Evolutionary conservation across 1,139 yeast species (phyloP).

Genomic region (Hansenula anomala): DNA sequence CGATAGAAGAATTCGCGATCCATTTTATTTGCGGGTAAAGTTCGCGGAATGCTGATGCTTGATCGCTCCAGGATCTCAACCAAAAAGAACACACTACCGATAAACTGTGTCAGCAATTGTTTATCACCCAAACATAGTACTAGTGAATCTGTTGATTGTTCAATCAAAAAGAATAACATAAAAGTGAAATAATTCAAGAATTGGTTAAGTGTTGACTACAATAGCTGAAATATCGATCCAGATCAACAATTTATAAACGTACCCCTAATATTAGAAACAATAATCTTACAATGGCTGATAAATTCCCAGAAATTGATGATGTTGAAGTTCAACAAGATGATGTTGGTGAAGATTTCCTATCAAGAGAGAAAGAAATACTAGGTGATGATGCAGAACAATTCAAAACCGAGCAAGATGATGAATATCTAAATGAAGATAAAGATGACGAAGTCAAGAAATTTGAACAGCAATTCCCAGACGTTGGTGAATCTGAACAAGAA

Average conservation of each 20-base stretch:
- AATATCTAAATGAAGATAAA: conserved; percentile 43
- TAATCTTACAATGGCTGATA: conserved; percentile 59
- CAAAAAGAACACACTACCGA: conserved; percentile 16
- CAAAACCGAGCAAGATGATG: conserved; percentile 61
- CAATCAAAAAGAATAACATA: too few relatives aligned
- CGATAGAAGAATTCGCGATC: too few relatives aligned
- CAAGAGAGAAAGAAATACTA: conserved; percentile 78
- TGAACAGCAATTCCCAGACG: conserved; percentile 65
- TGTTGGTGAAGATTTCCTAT: conserved; percentile 57
- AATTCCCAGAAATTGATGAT: conserved; percentile 78
- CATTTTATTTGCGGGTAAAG: too few relatives aligned
- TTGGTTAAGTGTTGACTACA: too few relatives aligned
- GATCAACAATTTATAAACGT: background rate
- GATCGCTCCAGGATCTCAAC: too few relatives aligned
- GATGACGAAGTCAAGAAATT: conserved; percentile 64
- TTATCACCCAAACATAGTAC: too few relatives aligned
- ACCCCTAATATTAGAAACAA: background rate
- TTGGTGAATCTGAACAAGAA: conserved; percentile 23
- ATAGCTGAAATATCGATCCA: too few relatives aligned
- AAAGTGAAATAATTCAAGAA: too few relatives aligned
- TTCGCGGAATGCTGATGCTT: too few relatives aligned
- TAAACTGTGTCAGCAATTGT: too few relatives aligned
- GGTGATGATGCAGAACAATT: conserved; percentile 70
- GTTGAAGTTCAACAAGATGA: conserved; percentile 28
- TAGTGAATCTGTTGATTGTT: too few relatives aligned